Evolutionary conservation across 1,284 basidiomycete species (phyloP), one percentile per base, ranked within the genome.

Genomic region (Boletus mariae): DNA sequence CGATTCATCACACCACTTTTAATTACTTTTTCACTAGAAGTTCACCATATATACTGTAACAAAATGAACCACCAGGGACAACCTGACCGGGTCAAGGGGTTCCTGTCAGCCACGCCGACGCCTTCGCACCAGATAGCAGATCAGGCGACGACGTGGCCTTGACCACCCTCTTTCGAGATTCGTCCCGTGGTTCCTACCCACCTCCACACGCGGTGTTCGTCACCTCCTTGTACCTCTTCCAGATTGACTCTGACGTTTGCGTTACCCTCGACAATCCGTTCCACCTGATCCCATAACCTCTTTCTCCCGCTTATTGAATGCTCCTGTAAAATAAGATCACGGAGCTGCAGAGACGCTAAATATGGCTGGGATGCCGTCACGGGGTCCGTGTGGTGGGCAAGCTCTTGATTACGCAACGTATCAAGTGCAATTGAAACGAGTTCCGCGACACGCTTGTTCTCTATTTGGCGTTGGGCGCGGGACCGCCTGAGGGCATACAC

Each of bases 171-270:
- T 68, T 71, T 65, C 67, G 67, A 55, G 57, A 57, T 47, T 69
- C 65, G 62, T 37, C 62, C 67, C 59, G 73, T 65, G 54, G 71
- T 72, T 28, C 90, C 89, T 29, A 92, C 82, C 89, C 89, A 92
- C 52, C 84, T 75, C 89, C 89, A 92, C 52, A 92, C 90, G 56
- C 88, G 81, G 69, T 84, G 78, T 72, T 92, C 90, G 66, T 92
- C 89, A n/a, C 90, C 96, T 47, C 93, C 94, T 57, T 80, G 78
- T 45, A 92, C 82, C 72, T 98, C 94, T 68, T 92, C 89, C 57
- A 96, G 78, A 67, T 92, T 89, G 26, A 87, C 86, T 52, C 92
- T 83, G 17, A 99, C 92, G 71, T 99, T 99, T 17, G 93, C 84
- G 72, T 99, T 99, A 51, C 84, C 84, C 73, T 99, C 96, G 1